Evolutionary conservation across 176 grass and related monocot species (phyloP), one percentile per base, ranked within the genome.

Genomic region (Oryza coarctata): DNA sequence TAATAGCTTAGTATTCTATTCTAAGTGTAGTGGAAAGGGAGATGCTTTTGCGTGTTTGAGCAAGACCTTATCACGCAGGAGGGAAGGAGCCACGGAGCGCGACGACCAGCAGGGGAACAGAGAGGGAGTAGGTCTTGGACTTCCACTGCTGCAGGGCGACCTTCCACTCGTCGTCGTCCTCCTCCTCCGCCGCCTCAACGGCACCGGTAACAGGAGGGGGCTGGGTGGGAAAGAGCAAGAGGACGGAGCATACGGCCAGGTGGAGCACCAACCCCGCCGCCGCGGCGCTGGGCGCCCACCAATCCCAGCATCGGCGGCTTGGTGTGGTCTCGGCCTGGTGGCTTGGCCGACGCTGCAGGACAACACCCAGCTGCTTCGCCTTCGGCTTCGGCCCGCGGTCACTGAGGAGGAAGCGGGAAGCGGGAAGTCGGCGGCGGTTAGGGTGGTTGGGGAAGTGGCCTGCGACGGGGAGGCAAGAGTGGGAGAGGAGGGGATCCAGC

Each of bases 1-100:
- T 22, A 18, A 73, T 68, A n/a, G 23, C 22, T n/a, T 2, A 52
- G 43, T 9, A 63, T 0, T 5, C 39, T 13, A 28, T 31, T 66
- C n/a, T 60, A 39, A 76, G 2, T 60, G 47, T 7, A 18, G n/a
- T 27, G 3, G 58, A 39, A 15, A 71, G 45, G 17, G 18, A 25
- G 7, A 80, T 40, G 60, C 0, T 36, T 61, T 79, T 55, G 5
- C 10, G 25, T 9, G 49, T 32, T 40, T 11, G 79, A 71, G 34
- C 28, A 18, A 41, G 23, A 98, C 95, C 90, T 98, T 98, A 32
- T 93, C 95, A 98, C 40, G 95, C 50, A 26, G 95, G 87, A 72
- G 95, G 95, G 67, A 90, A 85, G 67, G 95, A 98, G 33, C 92
- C 93, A 47, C 87, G 92, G 61, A 98, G 92, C 28, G 88, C 86